Base-by-base conservation (phyloP, 495 filamentous ascomycete genomes). In the Penicillium flavigenum region DNA sequence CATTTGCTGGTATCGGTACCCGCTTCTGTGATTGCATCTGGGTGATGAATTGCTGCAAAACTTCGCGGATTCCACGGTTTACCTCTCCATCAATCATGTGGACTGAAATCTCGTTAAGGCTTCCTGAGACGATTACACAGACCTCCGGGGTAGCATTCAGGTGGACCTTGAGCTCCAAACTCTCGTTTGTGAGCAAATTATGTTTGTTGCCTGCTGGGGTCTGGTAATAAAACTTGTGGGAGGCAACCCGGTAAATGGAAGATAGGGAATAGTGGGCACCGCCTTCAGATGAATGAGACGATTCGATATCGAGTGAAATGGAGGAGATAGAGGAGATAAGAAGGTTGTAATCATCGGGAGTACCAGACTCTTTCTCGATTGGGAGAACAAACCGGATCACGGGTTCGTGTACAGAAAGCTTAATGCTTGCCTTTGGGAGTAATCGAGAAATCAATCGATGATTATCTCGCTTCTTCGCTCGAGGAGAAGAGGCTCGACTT, bases 181-280 rank as follows among this genome's bases (percentile, higher is more conserved):
- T 86, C 56, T 98, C 92, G 1, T 86, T 95, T 54, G 89, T 82
- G 0, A 97, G 79, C 5, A 99, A 79, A 63, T 96, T 88, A 64
- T 96, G 91, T 54, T 90, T 87, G 54, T 83, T 83, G 0, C 90
- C 87, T 7, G 86, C 83, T 6, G 84, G 86, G 0, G 91, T 96
- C 63, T 96, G 95, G 68, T 99, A 99, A 72, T 98, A 99, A 5
- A 99, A 81, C 61, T 94, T 85, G 65, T 99, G 92, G 2, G 90
- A 90, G 51, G 89, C 85, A 44, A 97, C 77, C 41, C 95, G 83
- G 66, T 94, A 85, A 10, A 88, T 87, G 1, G 91, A 89, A 8
- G 84, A 83, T 10, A 99, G 76, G 20, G 88, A 87, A 68, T 99
- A 99, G 64, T 96, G 89, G 5, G 88, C 76, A 12, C 96, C 88